Percentiles rank a stretch among this genome's conserved stretches.
Conservation (phyloP, 78 protist species). For the Anaeramoeba flamelloides region DNA sequence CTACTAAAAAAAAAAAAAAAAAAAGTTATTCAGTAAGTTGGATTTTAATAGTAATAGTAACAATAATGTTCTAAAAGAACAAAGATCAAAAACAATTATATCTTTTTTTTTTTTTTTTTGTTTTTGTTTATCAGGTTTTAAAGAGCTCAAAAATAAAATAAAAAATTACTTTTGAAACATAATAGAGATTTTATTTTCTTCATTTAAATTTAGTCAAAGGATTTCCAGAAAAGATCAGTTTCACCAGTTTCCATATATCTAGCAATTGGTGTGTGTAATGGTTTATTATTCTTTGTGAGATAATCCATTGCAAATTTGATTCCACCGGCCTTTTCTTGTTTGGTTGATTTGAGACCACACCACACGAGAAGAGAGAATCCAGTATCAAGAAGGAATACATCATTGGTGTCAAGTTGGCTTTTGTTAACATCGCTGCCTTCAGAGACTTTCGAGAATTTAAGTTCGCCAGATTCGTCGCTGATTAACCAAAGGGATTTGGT, state of each 20-base stretch:
- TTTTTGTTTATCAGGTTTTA: no score
- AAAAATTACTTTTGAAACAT: no score
- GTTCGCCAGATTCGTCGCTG: not conserved
- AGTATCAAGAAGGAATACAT: slow-evolving; percentile 33
- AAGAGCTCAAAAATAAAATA: no score
- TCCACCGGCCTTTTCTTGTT: slow-evolving; percentile 8
- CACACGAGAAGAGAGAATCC: slow-evolving; percentile 31
- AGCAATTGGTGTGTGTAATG: not conserved
- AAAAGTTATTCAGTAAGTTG: no score
- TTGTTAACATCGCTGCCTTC: not conserved
- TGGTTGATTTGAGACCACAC: slow-evolving; percentile 35
- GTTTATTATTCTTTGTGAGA: not conserved
- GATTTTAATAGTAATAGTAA: no score
- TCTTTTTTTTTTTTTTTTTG: no score
- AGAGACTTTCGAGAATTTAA: not conserved
- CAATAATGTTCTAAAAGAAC: no score
- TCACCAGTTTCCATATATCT: not conserved
- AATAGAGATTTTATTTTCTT: no score
- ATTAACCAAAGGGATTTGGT: not conserved
- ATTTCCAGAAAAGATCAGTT: not conserved
- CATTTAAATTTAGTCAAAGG: not conserved
- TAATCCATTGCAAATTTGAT: not conserved
- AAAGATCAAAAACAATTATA: no score
- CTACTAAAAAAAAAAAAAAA: no score
- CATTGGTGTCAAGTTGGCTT: slow-evolving; percentile 23